Evolutionary conservation across 805 yeast species (phyloP).

Genomic region (Lipomyces chichibuensis): DNA sequence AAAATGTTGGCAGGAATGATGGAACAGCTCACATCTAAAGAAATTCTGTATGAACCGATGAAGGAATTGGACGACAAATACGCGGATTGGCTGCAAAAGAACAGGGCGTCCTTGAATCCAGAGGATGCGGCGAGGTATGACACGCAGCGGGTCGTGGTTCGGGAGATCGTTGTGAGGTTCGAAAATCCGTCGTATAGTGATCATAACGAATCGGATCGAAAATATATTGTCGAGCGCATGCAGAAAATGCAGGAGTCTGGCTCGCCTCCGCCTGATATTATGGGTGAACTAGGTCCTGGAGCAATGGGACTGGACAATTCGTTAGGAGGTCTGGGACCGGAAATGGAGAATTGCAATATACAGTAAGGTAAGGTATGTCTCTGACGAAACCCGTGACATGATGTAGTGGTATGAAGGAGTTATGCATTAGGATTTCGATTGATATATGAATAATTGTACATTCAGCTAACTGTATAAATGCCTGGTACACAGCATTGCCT

Average conservation of each 20-base stretch:
- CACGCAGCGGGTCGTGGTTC: constrained; percentile 64
- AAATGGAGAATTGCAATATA: constrained; percentile 3
- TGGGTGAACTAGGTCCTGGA: constrained; percentile 54
- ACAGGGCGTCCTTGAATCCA: constrained; percentile 50
- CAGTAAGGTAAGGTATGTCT: constrained; percentile 1
- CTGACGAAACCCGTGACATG: not conserved
- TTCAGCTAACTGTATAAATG: not conserved
- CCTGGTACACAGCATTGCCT: not conserved
- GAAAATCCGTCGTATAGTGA: constrained; percentile 69
- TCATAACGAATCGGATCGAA: constrained; percentile 49
- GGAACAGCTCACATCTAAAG: constrained; percentile 80
- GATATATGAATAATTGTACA: not conserved
- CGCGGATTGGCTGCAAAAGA: constrained; percentile 66
- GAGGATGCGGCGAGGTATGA: constrained; percentile 59
- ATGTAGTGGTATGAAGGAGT: not conserved
- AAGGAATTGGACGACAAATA: constrained; percentile 75
- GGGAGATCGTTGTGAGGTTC: constrained; percentile 63
- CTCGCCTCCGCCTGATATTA: constrained; percentile 76
- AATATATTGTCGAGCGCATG: constrained; percentile 59
- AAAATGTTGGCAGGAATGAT: constrained; percentile 71
- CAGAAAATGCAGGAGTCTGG: constrained; percentile 70
- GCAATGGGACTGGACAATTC: constrained; percentile 19
- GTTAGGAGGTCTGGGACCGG: constrained; percentile 9
- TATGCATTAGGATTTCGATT: not conserved
- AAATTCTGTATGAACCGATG: constrained; percentile 84